Base-by-base conservation (phyloP, 1,139 yeast species). In the Geotrichum armillariae region DNA sequence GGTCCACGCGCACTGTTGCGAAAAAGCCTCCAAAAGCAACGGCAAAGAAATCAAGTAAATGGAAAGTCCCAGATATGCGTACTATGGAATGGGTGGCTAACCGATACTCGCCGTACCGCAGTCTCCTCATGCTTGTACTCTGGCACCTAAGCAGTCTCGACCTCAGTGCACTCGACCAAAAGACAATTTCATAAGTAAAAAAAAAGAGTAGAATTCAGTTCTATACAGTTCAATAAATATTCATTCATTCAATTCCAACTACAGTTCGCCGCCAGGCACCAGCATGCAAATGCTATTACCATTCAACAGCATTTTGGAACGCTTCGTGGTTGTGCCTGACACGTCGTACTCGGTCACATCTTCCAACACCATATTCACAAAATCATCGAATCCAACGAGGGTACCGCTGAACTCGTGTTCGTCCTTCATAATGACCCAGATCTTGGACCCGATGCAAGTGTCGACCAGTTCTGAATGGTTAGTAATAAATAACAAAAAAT, bases 361-460 rank as follows among this genome's bases (percentile, higher is more conserved):
- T 62, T 85, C 86, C 55, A 91, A 76, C 9, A 93, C 96, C 74
- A 91, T 84, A 68, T 93, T 93, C 55, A 93, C 98, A 62, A 84
- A 91, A 67, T 93, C 98, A 67, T 93, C 99, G 67, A 93, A 91
- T 0, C 98, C 99, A 23, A 85, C 79, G 48, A 93, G 74, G 8
- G 83, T 87, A 2, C 99, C 99, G 22, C 79, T 78, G 67, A 90
- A 93, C 66, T 91, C 97, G 57, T 53, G 50, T 4, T 83, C 81
- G 53, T 82, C 79, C 58, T 86, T 82, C 75, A 90, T 76, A 52
- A 91, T 77, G 29, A 91, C 89, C 76, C 88, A 81, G 47, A 93
- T 82, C 53, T 78, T 75, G 46, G 88, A 80, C 17, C 96, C 96
- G 40, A 93, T 82, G 55, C 94, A 83, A 66, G 82, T 85, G 69